These are phyloP conservation scores for Epichloe typhina DNA, from an alignment of 2,329 filamentous ascomycete species.

Conservation along the genomic window DNA sequence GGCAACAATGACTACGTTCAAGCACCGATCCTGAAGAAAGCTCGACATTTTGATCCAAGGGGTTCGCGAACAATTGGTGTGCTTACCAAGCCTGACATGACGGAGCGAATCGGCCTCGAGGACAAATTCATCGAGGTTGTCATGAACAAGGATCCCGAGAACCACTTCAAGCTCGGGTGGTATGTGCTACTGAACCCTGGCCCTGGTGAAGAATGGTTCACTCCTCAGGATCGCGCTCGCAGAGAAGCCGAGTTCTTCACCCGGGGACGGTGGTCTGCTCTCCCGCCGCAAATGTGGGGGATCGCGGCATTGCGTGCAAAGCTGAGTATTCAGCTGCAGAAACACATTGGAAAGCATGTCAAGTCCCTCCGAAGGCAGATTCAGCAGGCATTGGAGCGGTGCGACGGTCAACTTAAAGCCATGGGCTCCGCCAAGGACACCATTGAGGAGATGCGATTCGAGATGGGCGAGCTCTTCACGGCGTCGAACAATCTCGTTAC, in stretches of 20 bases:
- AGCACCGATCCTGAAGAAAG: conserved; percentile 37
- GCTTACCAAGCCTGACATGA: conserved; percentile 39
- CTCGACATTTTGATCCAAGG: conserved; percentile 34
- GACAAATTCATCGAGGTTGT: conserved; percentile 42
- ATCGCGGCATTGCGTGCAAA: conserved; percentile 32
- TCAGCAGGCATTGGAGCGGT: conserved; percentile 34
- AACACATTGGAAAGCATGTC: conserved; percentile 39
- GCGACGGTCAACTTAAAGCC: conserved; percentile 34
- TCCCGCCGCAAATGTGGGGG: conserved; percentile 34
- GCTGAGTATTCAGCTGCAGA: conserved; percentile 35
- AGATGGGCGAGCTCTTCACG: conserved; percentile 40
- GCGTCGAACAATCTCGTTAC: conserved; percentile 40
- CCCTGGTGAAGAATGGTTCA: conserved; percentile 31
- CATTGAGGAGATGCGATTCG: conserved; percentile 38
- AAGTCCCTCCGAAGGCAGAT: conserved; percentile 37
- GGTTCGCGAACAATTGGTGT: conserved; percentile 38
- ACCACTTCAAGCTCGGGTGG: conserved; percentile 39
- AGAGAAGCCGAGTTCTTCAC: conserved; percentile 36
- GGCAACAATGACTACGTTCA: conserved; percentile 43
- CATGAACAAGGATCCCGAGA: conserved; percentile 34
- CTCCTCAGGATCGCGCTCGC: conserved; percentile 26
- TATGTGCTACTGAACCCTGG: conserved; percentile 38
- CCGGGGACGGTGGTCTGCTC: conserved; percentile 32
- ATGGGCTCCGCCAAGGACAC: conserved; percentile 39
- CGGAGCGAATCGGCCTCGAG: conserved; percentile 37